Evolutionary conservation across 1,139 yeast species (phyloP).

Genomic region (Yarrowia galli): DNA sequence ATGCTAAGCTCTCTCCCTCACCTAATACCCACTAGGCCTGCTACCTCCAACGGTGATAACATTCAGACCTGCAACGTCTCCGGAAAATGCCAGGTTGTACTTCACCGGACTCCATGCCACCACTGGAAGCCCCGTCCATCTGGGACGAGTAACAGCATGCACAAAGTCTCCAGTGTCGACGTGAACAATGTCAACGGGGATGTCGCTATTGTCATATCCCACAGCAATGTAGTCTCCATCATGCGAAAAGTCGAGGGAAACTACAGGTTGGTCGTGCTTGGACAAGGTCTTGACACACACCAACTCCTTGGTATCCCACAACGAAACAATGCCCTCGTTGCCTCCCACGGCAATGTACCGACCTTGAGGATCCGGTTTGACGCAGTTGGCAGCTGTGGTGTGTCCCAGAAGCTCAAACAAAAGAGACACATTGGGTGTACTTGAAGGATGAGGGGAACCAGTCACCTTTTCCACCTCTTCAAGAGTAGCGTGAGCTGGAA

Average conservation of each 20-base stretch:
- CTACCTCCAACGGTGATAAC: constrained; percentile 21
- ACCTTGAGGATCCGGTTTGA: constrained; percentile 68
- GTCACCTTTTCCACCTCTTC: constrained; percentile 10
- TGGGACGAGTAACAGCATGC: constrained; percentile 41
- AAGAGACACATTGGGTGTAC: constrained; percentile 1
- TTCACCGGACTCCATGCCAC: constrained; percentile 50
- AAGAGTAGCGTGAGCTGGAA: not conserved
- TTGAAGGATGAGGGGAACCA: not conserved
- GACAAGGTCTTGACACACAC: constrained; percentile 57
- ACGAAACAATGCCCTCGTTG: constrained; percentile 72
- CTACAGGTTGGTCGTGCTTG: constrained; percentile 54
- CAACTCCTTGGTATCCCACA: constrained; percentile 63
- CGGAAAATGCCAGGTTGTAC: constrained; percentile 48
- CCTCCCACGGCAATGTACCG: constrained; percentile 64
- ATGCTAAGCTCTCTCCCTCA: too few species aligned
- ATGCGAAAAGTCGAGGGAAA: constrained; percentile 49
- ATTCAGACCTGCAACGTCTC: constrained; percentile 44
- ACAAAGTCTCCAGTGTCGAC: constrained; percentile 48
- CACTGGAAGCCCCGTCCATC: constrained; percentile 42
- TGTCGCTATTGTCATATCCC: constrained; percentile 46
- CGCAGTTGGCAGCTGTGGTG: constrained; percentile 60
- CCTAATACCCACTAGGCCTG: constrained; percentile 31
- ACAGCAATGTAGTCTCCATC: constrained; percentile 51
- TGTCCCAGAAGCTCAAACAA: constrained; percentile 52
- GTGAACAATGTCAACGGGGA: constrained; percentile 49